These are phyloP conservation scores for Claviceps capensis DNA, from an alignment of 2,329 filamentous ascomycete genomes.

Conservation along the genomic window DNA sequence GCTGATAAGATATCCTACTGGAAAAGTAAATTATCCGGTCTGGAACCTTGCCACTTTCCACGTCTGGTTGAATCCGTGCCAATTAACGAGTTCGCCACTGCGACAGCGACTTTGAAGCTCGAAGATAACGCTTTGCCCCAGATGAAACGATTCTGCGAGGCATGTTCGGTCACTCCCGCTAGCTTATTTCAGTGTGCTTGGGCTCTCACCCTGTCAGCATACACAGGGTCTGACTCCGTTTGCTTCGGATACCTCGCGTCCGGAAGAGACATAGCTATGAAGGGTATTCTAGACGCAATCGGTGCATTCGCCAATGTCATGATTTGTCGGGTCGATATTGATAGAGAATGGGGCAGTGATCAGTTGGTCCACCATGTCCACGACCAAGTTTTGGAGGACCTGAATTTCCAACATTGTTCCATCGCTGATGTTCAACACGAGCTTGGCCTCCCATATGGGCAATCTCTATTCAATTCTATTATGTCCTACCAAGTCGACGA, in stretches of 20 bases:
- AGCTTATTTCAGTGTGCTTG: constrained; percentile 6
- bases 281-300: constrained; percentile 2
- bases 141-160: constrained; percentile 1
- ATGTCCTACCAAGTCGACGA: constrained; percentile 16
- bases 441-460: constrained; percentile 9
- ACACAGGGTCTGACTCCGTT: constrained; percentile 5
- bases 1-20: constrained; percentile 5
- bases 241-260: constrained; percentile 7
- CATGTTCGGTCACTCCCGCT: constrained; percentile 3
- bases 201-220: constrained; percentile 7
- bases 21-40: constrained; percentile 4
- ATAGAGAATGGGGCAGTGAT: not conserved
- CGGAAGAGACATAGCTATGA: constrained; percentile 5
- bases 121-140: not conserved
- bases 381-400: constrained; percentile 28
- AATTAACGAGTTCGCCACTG: not conserved
- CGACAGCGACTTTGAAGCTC: not conserved
- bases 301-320: constrained; percentile 8
- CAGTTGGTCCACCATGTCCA: constrained; percentile 17
- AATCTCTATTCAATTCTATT: constrained; percentile 18
- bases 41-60: constrained; percentile 6
- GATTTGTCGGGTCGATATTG: constrained; percentile 13
- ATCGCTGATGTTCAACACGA: constrained; percentile 30
- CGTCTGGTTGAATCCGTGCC: not conserved
- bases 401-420: constrained; percentile 36